Percentiles rank a stretch among this genome's conserved stretches.
phyloP scores from a whole-genome alignment of 495 filamentous ascomycete species.

The Podospora fimiseda region DNA sequence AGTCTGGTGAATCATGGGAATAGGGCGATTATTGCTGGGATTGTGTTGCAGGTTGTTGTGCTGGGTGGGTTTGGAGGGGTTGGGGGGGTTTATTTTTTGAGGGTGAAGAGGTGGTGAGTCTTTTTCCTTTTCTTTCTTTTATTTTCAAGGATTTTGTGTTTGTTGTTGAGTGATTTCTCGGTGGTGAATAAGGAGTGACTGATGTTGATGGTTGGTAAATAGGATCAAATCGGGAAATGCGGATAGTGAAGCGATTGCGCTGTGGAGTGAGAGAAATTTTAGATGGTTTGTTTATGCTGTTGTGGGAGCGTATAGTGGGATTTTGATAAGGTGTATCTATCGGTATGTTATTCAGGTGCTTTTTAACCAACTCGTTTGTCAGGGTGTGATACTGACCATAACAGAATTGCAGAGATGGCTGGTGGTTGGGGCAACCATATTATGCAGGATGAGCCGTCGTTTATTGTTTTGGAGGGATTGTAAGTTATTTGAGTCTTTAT shows the following conservation, averaged over 20 bases:
- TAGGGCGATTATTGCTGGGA: conserved; percentile 64
- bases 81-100: conserved; percentile 44
- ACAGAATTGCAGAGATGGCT: conserved; percentile 57
- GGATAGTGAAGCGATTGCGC: conserved; percentile 21
- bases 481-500: conserved; percentile 16
- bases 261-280: conserved; percentile 40
- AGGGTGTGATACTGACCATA: conserved; percentile 1
- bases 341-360: conserved; percentile 45
- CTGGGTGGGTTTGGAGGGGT: conserved; percentile 51
- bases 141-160: too few species aligned
- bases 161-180: background rate
- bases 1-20: conserved; percentile 43
- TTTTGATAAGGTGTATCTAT: conserved; percentile 62
- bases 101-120: conserved; percentile 31
- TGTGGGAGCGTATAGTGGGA: conserved; percentile 50
- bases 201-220: conserved; percentile 13
- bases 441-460: conserved; percentile 60
- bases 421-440: conserved; percentile 62
- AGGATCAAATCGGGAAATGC: conserved; percentile 21
- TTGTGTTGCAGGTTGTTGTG: conserved; percentile 62
- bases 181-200: background rate
- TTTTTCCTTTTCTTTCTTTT: background rate
- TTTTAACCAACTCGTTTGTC: too few species aligned
- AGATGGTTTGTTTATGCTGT: conserved; percentile 46
- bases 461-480: conserved; percentile 54